Conservation (phyloP, 2,329 filamentous ascomycete species). For the Dactylonectria estremocensis region DNA sequence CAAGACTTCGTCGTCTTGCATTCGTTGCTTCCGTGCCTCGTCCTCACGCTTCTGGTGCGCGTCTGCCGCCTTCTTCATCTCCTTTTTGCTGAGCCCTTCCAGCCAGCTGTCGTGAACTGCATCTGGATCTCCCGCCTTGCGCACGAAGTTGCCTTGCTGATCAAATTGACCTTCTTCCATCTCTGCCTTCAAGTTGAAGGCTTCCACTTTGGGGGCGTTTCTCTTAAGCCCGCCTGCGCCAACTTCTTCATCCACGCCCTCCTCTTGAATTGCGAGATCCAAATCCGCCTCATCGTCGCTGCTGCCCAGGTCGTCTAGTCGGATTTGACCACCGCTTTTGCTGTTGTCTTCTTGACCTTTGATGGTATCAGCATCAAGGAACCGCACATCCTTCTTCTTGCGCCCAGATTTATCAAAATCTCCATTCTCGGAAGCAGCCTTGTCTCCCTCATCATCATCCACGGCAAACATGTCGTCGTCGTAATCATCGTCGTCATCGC, state of each 20-base stretch:
- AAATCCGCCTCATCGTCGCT: slow-evolving; percentile 78
- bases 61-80: slow-evolving; percentile 89
- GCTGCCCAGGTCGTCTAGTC: slow-evolving; percentile 69
- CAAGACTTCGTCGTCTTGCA: slow-evolving; percentile 81
- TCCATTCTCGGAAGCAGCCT: slow-evolving; percentile 49
- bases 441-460: slow-evolving; percentile 68
- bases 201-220: slow-evolving; percentile 94
- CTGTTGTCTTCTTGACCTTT: slow-evolving; percentile 84
- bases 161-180: slow-evolving; percentile 96
- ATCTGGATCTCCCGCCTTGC: slow-evolving; percentile 90
- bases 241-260: slow-evolving; percentile 88
- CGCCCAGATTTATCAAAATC: slow-evolving; percentile 62
- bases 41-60: slow-evolving; percentile 89
- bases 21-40: slow-evolving; percentile 79
- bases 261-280: slow-evolving; percentile 80
- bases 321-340: slow-evolving; percentile 81
- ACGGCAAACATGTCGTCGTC: slow-evolving; percentile 82
- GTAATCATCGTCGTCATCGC: slow-evolving; percentile 72
- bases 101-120: slow-evolving; percentile 94
- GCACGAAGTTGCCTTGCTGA: slow-evolving; percentile 89
- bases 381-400: slow-evolving; percentile 74
- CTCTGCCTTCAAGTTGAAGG: slow-evolving; percentile 93
- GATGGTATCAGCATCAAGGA: slow-evolving; percentile 75
- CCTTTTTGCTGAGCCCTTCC: slow-evolving; percentile 92
- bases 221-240: slow-evolving; percentile 92